phyloP scores from a whole-genome alignment of 371 early-diverging fungal genomes.

The Lichtheimia corymbifera region DNA sequence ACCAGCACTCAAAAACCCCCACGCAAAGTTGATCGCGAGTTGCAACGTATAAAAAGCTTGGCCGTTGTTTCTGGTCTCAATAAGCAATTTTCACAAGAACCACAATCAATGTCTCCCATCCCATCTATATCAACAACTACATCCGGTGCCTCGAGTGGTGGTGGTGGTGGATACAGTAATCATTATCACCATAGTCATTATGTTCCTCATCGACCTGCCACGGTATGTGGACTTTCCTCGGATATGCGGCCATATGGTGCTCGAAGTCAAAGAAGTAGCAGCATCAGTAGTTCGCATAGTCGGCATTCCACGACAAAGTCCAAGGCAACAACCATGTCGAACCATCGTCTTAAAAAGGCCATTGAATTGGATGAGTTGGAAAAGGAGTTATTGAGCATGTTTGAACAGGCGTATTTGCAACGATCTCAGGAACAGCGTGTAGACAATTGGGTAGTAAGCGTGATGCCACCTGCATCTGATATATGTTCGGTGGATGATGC shows the following conservation, averaged over 20 bases:
- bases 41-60: constrained; percentile 43
- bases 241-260: constrained; percentile 2
- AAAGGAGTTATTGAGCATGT: constrained; percentile 16
- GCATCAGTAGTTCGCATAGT: constrained; percentile 16
- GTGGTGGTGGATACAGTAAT: too few relatives aligned
- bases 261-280: constrained; percentile 10
- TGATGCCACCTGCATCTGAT: constrained; percentile 10
- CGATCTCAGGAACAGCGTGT: constrained; percentile 2
- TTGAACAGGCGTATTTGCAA: constrained; percentile 7
- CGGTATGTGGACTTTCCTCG: not conserved
- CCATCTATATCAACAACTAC: constrained; percentile 16
- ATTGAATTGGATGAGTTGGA: constrained; percentile 15
- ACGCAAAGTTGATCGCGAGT: constrained; percentile 37
- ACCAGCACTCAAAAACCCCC: constrained; percentile 11
- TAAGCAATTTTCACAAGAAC: constrained; percentile 29
- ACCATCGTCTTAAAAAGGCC: constrained; percentile 1
- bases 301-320: not conserved
- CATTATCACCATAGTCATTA: not conserved
- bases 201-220: constrained; percentile 2
- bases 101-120: constrained; percentile 15
- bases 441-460: constrained; percentile 17
- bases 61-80: constrained; percentile 46
- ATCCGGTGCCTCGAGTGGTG: too few relatives aligned
- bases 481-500: not conserved
- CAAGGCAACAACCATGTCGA: not conserved